These are phyloP conservation scores for Cinnamomum chago DNA, from an alignment of 164 flowering plant species.

Conservation along the genomic window DNA sequence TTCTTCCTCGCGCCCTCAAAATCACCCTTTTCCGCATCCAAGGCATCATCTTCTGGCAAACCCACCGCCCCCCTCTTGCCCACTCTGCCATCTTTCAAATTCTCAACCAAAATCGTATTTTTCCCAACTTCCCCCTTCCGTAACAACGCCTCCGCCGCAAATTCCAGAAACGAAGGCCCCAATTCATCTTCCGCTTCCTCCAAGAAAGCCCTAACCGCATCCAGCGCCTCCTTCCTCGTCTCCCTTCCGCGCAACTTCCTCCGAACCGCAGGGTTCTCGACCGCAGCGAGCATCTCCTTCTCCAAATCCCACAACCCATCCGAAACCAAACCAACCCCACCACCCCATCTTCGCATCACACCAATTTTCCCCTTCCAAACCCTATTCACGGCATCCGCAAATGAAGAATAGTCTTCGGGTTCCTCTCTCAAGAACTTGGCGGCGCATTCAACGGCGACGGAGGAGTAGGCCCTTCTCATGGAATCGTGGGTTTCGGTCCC, in stretches of 20 bases:
- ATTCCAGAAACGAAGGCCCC: constrained; percentile 59
- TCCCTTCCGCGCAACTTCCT: constrained; percentile 21
- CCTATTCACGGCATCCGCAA: constrained; percentile 40
- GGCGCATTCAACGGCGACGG: constrained; percentile 52
- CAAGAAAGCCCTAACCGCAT: constrained; percentile 32
- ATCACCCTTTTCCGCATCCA: background rate
- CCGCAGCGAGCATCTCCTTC: constrained; percentile 44
- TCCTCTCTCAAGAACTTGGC: constrained; percentile 32
- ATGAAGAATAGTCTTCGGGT: constrained; percentile 14
- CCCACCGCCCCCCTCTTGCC: background rate
- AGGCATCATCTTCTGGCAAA: background rate
- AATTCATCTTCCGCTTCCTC: constrained; percentile 38
- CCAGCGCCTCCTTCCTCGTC: constrained; percentile 33
- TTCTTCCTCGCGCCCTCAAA: background rate
- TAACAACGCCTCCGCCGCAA: constrained; percentile 16
- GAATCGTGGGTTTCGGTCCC: constrained; percentile 25
- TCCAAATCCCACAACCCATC: constrained; percentile 29
- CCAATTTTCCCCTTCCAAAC: constrained; percentile 52
- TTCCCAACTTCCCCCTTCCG: constrained; percentile 2
- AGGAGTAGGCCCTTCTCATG: constrained; percentile 48
- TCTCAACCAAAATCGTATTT: background rate
- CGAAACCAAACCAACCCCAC: constrained; percentile 29
- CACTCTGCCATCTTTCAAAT: background rate
- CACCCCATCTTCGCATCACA: constrained; percentile 23
- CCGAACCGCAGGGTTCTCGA: constrained; percentile 28